phyloP scores from a whole-genome alignment of 306 rosid species.

The Sphenostylis stenocarpa region DNA sequence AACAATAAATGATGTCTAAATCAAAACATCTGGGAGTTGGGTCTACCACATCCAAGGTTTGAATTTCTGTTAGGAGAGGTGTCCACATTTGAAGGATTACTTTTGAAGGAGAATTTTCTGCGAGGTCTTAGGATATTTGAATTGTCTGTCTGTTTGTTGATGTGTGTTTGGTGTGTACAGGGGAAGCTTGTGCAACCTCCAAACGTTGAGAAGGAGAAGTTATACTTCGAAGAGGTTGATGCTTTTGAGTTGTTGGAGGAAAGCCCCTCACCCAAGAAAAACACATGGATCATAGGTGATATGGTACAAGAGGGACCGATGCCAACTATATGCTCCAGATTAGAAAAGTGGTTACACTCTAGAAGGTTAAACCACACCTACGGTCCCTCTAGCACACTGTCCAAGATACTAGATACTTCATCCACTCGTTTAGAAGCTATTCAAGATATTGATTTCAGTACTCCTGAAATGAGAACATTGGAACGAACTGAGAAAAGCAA shows the following conservation, averaged over 20 bases:
- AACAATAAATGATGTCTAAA: no score
- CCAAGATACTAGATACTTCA: conserved; percentile 79
- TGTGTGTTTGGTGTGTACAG: conserved; percentile 37
- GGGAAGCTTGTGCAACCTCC: conserved; percentile 53
- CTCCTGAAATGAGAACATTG: conserved; percentile 37
- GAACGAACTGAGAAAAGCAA: conserved; percentile 33
- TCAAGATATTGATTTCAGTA: conserved; percentile 33
- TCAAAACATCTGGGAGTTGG: no score
- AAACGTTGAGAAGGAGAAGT: conserved; percentile 66
- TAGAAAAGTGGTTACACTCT: conserved; percentile 68
- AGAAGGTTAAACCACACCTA: conserved; percentile 54
- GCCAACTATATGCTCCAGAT: conserved; percentile 67
- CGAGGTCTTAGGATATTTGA: background rate
- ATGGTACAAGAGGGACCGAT: conserved; percentile 42
- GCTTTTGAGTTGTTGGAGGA: conserved; percentile 88
- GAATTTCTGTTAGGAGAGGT: background rate
- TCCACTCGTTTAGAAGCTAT: conserved; percentile 34
- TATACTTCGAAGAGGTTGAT: conserved; percentile 86
- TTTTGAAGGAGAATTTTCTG: background rate
- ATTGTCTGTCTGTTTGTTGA: conserved; percentile 1
- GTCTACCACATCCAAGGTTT: background rate
- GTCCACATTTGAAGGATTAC: background rate
- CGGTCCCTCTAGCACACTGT: conserved; percentile 69
- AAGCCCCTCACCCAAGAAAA: conserved; percentile 92
- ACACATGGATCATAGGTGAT: conserved; percentile 59